A percentile compares a stretch with the other conserved stretches of the same genome.
Evolutionary conservation across 1,284 basidiomycete species (phyloP).

Genomic region (Apiotrichum sp.): DNA sequence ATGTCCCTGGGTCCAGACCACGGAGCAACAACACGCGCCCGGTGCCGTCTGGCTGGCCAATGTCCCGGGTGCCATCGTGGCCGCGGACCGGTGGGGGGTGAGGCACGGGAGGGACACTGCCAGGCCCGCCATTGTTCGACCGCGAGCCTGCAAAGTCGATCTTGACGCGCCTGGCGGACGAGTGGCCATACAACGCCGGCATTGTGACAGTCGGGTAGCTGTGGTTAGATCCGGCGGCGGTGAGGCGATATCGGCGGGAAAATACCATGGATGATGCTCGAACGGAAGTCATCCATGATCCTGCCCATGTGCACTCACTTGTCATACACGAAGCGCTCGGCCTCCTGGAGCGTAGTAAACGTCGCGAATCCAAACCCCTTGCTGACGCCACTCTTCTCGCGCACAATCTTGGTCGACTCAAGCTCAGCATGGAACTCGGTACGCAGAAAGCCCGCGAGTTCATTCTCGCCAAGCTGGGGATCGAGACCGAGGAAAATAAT

Average conservation of each 20-base stretch:
- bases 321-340: constrained; percentile 76
- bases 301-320: constrained; percentile 43
- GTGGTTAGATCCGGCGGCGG: constrained; percentile 3
- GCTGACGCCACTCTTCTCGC: constrained; percentile 81
- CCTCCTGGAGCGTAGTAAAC: constrained; percentile 74
- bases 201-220: constrained; percentile 73
- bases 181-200: constrained; percentile 54
- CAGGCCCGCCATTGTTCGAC: neutral
- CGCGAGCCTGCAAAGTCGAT: constrained; percentile 68
- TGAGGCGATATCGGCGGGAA: too few relatives aligned
- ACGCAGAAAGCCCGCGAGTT: constrained; percentile 64
- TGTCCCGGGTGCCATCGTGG: constrained; percentile 90
- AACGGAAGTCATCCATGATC: neutral
- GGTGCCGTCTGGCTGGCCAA: constrained; percentile 51
- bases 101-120: neutral
- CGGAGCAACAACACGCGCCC: constrained; percentile 69
- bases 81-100: constrained; percentile 27
- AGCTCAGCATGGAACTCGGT: constrained; percentile 53
- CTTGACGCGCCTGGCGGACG: constrained; percentile 63
- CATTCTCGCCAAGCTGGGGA: constrained; percentile 78
- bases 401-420: constrained; percentile 65
- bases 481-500: constrained; percentile 88
- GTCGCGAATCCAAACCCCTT: constrained; percentile 93
- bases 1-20: constrained; percentile 77
- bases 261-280: too few relatives aligned